Base-by-base conservation (phyloP, 1,284 basidiomycete species). In the Naganishia liquefaciens region DNA sequence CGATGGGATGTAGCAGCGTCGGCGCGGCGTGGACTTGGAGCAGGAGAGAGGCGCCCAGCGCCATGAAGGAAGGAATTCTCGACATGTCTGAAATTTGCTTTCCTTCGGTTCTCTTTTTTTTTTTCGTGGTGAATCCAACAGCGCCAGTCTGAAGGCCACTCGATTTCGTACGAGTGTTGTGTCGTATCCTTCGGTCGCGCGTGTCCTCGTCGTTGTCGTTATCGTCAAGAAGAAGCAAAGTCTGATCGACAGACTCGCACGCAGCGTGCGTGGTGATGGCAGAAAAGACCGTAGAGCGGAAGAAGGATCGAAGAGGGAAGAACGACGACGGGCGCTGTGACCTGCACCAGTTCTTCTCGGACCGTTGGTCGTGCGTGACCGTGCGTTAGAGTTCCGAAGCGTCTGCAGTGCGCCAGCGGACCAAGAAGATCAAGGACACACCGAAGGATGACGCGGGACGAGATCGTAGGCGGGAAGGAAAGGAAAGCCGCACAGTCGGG, bases 1-100 rank as follows among this genome's bases (percentile, higher is more conserved):
- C 69, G 7, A 81, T 69, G 5, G 77, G 75, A 68, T 76, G 78
- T 44, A 73, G 70, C 61, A 82, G 70, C 0, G 70, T 73, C 3
- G 80, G 80, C 30, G 72, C 72, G 4, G 77, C 76, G 17, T 27
- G 3, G 37, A 39, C 57, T 13, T 50, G 21, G 33, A 49, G 42
- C 27, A 44, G n/a, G 27, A 42, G 43, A 50, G 49, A 60, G 57
- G 50, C 57, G 57, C 46, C 25, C 57, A 60, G 57, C 57, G 57
- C 40, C 57, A 50, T 17, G 21, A 28, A 49, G 57, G 40, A 44
- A 27, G 21, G 39, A 40, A 33, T 50, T 49, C 23, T 27, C 7
- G 33, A 21, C 21, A 23, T 23, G 40, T 30, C 44, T 11, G 28
- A 19, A 33, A n/a, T n/a, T n/a, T n/a, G n/a, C n/a, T n/a, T n/a